These are phyloP conservation scores for Candida neerlandica DNA, from an alignment of 1,139 yeast species.

Conservation along the genomic window DNA sequence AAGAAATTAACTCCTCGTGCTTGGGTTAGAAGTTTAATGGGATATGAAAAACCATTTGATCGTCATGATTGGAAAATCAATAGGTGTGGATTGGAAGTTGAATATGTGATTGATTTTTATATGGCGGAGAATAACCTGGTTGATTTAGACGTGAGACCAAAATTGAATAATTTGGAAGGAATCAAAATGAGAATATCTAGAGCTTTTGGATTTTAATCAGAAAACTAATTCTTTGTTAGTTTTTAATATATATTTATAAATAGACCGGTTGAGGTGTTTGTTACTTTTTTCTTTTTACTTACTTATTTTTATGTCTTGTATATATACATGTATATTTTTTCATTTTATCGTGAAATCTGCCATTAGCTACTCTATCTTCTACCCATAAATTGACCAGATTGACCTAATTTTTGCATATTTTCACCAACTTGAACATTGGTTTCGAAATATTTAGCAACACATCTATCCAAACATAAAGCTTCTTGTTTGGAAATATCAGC, in stretches of 20 bases:
- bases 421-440: slow-evolving; percentile 97
- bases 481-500: slow-evolving; percentile 84
- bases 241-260: slow-evolving; percentile 6
- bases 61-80: slow-evolving; percentile 96
- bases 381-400: slow-evolving; percentile 54
- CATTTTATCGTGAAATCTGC: too few species aligned
- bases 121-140: slow-evolving; percentile 60
- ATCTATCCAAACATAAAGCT: slow-evolving; percentile 91
- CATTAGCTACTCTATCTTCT: slow-evolving; percentile 31
- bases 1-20: slow-evolving; percentile 88
- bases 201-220: slow-evolving; percentile 54
- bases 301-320: slow-evolving; percentile 1
- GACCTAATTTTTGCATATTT: slow-evolving; percentile 77
- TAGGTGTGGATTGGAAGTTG: slow-evolving; percentile 81
- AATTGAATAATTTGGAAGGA: slow-evolving; percentile 80
- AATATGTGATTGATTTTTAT: slow-evolving; percentile 93
- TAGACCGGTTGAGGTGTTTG: not conserved
- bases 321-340: slow-evolving; percentile 7
- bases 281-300: not conserved
- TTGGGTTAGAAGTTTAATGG: slow-evolving; percentile 65
- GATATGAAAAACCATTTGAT: slow-evolving; percentile 83
- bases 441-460: slow-evolving; percentile 95
- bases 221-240: not conserved
- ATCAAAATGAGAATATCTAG: slow-evolving; percentile 62
- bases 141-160: slow-evolving; percentile 89